Conservation (phyloP, 345 rosid species). For the Camelina hispida region DNA sequence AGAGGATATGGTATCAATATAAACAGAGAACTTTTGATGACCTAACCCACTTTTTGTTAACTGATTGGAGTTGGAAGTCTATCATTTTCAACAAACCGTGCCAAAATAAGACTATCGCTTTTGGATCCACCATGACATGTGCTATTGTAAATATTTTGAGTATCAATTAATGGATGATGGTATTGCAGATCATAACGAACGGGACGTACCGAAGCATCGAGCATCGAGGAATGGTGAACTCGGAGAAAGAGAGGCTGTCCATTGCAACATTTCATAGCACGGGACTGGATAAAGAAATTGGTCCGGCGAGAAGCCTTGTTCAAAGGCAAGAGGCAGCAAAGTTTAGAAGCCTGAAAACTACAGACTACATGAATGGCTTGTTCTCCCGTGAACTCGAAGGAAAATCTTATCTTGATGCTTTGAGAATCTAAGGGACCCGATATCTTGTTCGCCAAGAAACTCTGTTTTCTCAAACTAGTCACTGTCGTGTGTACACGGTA, state of each 20-base stretch:
- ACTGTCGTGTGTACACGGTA: neutral
- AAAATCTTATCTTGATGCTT: constrained; percentile 39
- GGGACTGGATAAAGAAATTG: constrained; percentile 38
- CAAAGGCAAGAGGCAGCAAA: constrained; percentile 28
- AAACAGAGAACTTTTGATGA: neutral
- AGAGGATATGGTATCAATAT: neutral
- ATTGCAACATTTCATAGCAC: constrained; percentile 45
- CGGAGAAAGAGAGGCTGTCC: constrained; percentile 45
- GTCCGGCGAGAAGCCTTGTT: constrained; percentile 40
- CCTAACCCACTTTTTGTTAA: neutral
- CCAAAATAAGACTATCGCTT: neutral
- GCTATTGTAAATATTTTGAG: neutral
- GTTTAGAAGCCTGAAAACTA: constrained; percentile 25
- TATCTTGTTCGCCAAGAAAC: constrained; percentile 15
- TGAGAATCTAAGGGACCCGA: constrained; percentile 29
- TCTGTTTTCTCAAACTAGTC: neutral
- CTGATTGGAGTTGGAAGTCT: neutral
- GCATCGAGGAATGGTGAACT: constrained; percentile 50
- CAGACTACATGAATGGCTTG: constrained; percentile 34
- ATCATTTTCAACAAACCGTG: neutral
- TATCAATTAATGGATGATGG: neutral
- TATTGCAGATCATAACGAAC: constrained; percentile 47
- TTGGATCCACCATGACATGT: neutral
- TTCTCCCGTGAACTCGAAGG: constrained; percentile 40
- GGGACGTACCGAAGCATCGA: constrained; percentile 48